Evolutionary conservation across 306 rosid species (phyloP).

Genomic region (Senna siamea): DNA sequence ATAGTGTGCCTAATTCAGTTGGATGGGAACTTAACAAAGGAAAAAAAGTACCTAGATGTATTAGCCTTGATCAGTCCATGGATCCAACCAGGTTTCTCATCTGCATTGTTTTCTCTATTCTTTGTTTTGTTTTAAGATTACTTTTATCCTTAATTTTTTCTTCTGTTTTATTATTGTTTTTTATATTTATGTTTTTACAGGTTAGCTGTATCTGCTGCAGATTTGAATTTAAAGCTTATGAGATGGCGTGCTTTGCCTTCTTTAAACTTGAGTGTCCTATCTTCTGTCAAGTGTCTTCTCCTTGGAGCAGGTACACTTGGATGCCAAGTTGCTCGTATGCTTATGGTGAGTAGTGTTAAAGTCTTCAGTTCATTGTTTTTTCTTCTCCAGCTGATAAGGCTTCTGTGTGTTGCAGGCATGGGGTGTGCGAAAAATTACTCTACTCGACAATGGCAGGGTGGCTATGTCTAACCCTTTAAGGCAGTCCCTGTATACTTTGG

Average conservation of each 20-base stretch:
- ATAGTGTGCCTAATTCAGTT: constrained; percentile 64
- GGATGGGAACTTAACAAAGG: constrained; percentile 96
- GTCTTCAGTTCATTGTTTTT: constrained; percentile 18
- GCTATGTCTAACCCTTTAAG: constrained; percentile 98
- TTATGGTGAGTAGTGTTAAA: constrained; percentile 74
- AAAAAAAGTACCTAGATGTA: constrained; percentile 65
- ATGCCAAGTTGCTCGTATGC: constrained; percentile 98
- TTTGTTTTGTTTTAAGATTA: neutral
- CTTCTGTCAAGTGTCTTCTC: constrained; percentile 89
- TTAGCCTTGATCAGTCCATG: constrained; percentile 92
- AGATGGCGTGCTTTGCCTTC: constrained; percentile 99
- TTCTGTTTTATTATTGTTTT: constrained; percentile 32
- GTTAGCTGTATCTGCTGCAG: constrained; percentile 96
- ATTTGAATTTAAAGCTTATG: constrained; percentile 96
- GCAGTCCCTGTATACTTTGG: constrained; percentile 93
- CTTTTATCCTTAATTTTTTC: constrained; percentile 5
- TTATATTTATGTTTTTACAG: constrained; percentile 50
- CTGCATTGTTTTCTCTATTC: constrained; percentile 15
- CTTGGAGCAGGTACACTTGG: constrained; percentile 99
- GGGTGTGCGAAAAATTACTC: constrained; percentile 91
- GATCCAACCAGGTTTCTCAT: constrained; percentile 80
- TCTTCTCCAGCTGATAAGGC: constrained; percentile 28
- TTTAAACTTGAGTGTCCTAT: constrained; percentile 67
- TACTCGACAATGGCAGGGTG: constrained; percentile 88
- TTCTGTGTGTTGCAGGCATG: constrained; percentile 71